phyloP scores from a whole-genome alignment of 345 rosid genomes.

The Pugionium cornutum region DNA sequence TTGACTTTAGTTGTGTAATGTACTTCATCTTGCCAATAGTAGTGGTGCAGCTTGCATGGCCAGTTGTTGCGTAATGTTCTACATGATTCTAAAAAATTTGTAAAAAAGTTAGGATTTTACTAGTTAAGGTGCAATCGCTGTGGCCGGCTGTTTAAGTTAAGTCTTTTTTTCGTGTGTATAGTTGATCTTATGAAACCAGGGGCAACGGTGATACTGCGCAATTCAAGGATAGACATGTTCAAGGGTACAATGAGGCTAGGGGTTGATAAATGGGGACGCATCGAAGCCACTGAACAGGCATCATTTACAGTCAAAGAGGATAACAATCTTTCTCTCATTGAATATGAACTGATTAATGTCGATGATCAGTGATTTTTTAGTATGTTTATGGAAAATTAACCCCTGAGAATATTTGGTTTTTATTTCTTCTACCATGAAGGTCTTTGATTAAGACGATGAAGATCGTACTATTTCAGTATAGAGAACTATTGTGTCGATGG shows the following conservation, averaged over 20 bases:
- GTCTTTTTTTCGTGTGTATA: slow-evolving; percentile 21
- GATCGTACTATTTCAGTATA: slow-evolving; percentile 4
- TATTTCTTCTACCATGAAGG: slow-evolving; percentile 28
- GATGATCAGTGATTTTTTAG: slow-evolving; percentile 49
- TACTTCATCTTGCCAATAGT: background rate
- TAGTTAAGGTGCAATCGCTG: too few relatives aligned
- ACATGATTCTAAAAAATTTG: background rate
- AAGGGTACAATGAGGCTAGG: slow-evolving; percentile 98
- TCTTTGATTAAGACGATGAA: slow-evolving; percentile 26
- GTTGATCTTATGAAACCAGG: slow-evolving; percentile 77
- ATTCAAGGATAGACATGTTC: slow-evolving; percentile 97
- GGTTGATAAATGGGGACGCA: slow-evolving; percentile 95
- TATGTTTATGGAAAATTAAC: slow-evolving; percentile 40
- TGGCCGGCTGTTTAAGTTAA: background rate
- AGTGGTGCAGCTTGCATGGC: background rate
- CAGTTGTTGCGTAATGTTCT: background rate
- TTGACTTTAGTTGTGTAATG: background rate
- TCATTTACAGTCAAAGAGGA: slow-evolving; percentile 58
- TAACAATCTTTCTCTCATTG: slow-evolving; percentile 85
- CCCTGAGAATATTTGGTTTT: slow-evolving; percentile 37
- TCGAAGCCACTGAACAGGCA: slow-evolving; percentile 80
- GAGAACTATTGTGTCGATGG: too few relatives aligned
- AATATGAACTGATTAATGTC: slow-evolving; percentile 84
- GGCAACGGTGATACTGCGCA: slow-evolving; percentile 69
- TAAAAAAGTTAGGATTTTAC: background rate